Evolutionary conservation across 345 rosid species (phyloP).

Genomic region (Sisymbrium altissimum): DNA sequence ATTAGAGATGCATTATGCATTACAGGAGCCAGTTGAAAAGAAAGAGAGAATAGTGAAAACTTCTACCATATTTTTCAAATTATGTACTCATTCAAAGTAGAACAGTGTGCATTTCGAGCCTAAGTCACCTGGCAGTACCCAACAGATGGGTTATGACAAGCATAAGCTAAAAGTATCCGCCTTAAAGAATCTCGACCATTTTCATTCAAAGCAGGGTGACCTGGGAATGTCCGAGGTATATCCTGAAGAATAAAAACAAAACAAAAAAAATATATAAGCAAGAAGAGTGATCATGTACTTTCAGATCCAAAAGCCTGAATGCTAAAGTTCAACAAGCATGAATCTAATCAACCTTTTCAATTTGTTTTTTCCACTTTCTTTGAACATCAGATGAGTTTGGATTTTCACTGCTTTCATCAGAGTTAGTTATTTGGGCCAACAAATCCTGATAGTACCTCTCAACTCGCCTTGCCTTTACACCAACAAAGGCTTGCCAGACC

Average conservation of each 20-base stretch:
- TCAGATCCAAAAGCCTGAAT: constrained; percentile 53
- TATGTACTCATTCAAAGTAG: not conserved
- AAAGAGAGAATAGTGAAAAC: not conserved
- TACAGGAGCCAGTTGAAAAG: too few relatives aligned
- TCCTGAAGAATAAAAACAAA: constrained; percentile 60
- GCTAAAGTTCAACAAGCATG: constrained; percentile 49
- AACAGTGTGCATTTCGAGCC: not conserved
- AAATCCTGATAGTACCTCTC: constrained; percentile 76
- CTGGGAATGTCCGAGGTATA: constrained; percentile 92
- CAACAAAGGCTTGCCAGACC: constrained; percentile 99
- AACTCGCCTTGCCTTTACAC: constrained; percentile 74
- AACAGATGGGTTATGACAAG: constrained; percentile 86
- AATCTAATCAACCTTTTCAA: constrained; percentile 90
- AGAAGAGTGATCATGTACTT: constrained; percentile 39
- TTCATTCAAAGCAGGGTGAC: constrained; percentile 92
- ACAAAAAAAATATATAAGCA: constrained; percentile 27
- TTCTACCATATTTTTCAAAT: not conserved
- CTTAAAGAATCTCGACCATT: constrained; percentile 86
- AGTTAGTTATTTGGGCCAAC: constrained; percentile 55
- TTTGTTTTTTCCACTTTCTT: constrained; percentile 77
- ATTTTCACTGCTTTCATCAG: constrained; percentile 41
- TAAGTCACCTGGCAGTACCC: constrained; percentile 93
- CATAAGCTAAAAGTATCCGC: constrained; percentile 86
- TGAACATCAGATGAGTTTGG: constrained; percentile 41
- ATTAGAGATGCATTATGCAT: not conserved